A percentile compares a stretch with the other conserved stretches of the same genome.
Evolutionary conservation across 164 flowering plant genomes (phyloP).

Genomic region (Pachysandra terminalis): DNA sequence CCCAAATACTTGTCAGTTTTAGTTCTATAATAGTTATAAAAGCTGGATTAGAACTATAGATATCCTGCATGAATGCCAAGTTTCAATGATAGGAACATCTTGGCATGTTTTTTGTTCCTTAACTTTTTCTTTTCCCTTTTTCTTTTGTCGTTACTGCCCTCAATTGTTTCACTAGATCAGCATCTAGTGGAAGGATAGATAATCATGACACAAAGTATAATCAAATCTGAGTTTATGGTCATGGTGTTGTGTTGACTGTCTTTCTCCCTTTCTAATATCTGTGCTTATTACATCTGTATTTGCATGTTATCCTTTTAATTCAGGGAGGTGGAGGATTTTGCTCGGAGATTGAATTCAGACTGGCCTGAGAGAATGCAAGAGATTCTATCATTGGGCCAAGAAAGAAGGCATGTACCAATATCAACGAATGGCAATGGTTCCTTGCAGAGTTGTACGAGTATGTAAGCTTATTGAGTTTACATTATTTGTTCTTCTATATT

Average conservation of each 20-base stretch:
- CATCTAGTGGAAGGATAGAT: neutral
- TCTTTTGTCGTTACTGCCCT: too few species aligned
- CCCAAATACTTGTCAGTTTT: neutral
- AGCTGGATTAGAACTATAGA: too few species aligned
- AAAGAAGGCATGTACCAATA: slow-evolving; percentile 38
- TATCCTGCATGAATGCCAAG: too few species aligned
- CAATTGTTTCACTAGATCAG: neutral
- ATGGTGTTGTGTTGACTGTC: neutral
- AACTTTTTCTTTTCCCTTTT: too few species aligned
- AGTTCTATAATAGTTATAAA: neutral
- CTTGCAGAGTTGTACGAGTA: slow-evolving; percentile 42
- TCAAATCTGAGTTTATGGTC: neutral
- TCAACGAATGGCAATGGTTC: slow-evolving; percentile 51
- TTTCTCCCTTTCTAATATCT: neutral
- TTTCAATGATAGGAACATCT: too few species aligned
- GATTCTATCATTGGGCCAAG: slow-evolving; percentile 51
- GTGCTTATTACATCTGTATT: neutral
- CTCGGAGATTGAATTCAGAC: slow-evolving; percentile 71
- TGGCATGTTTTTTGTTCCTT: neutral
- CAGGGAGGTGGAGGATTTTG: slow-evolving; percentile 95
- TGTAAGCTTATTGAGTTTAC: neutral
- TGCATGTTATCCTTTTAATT: neutral
- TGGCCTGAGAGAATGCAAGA: slow-evolving; percentile 88
- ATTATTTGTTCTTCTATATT: too few species aligned
- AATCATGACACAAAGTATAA: neutral